Percentiles rank a stretch among this genome's conserved stretches.
These are phyloP conservation scores for Zymoseptoria crescenta DNA, from an alignment of 2,329 filamentous ascomycete genomes.

Conservation along the genomic window DNA sequence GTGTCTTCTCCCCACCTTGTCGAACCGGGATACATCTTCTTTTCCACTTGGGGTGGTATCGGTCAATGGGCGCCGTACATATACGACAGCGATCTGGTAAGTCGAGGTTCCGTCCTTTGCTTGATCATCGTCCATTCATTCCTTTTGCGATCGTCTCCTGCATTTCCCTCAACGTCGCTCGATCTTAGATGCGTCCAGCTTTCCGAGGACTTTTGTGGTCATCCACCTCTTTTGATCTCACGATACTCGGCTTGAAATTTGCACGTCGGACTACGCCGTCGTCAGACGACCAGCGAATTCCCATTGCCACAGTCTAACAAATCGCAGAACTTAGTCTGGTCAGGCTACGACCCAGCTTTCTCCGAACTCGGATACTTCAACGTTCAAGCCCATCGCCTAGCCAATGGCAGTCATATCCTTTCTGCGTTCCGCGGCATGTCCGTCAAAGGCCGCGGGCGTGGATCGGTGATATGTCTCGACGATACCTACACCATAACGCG, in stretches of 20 bases:
- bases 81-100: not conserved
- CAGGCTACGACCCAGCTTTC: conserved; percentile 1
- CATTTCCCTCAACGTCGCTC: not conserved
- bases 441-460: conserved; percentile 1
- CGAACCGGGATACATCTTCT: not conserved
- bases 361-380: conserved; percentile 4
- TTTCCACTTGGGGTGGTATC: not conserved
- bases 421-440: conserved; percentile 2
- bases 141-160: not conserved
- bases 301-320: too few relatives aligned
- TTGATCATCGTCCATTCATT: not conserved
- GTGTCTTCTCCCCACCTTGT: not conserved
- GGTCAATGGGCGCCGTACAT: not conserved
- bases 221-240: too few relatives aligned
- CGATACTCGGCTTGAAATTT: too few relatives aligned
- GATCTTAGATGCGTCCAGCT: not conserved
- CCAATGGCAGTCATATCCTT: not conserved
- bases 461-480: conserved; percentile 8
- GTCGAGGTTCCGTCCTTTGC: not conserved
- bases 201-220: too few relatives aligned
- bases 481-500: conserved; percentile 27
- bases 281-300: too few relatives aligned
- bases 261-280: too few relatives aligned
- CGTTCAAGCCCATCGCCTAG: not conserved
- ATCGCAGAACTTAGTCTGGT: conserved; percentile 1